These are phyloP conservation scores for Protomyces lactucae-debilis DNA, from an alignment of 1,139 yeast genomes.

Conservation along the genomic window DNA sequence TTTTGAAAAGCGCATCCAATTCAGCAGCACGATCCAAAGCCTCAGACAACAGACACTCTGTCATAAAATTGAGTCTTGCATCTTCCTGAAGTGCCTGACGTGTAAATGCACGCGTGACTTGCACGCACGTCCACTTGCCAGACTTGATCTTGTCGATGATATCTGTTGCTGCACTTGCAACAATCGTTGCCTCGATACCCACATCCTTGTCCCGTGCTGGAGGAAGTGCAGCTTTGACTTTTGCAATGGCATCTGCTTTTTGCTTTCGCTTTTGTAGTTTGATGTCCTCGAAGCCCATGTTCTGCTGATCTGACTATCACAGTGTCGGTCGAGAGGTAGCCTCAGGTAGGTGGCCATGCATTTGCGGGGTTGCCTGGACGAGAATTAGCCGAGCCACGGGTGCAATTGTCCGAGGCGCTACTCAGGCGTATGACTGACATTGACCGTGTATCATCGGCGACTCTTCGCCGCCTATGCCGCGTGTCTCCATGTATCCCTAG, in stretches of 20 bases:
- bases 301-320: too few species aligned
- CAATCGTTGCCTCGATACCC: not conserved
- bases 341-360: too few species aligned
- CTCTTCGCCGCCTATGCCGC: too few species aligned
- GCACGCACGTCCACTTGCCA: conserved; percentile 46
- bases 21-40: not conserved
- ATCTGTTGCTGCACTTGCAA: not conserved
- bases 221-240: not conserved
- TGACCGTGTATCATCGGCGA: too few species aligned
- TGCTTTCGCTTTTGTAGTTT: not conserved
- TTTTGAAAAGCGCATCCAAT: conserved; percentile 32
- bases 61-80: conserved; percentile 33
- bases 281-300: not conserved
- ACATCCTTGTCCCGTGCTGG: not conserved
- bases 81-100: conserved; percentile 54
- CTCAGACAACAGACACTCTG: not conserved
- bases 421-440: too few species aligned
- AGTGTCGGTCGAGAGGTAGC: too few species aligned
- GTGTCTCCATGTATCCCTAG: too few species aligned
- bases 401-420: too few species aligned
- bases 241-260: not conserved
- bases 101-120: conserved; percentile 51
- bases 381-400: too few species aligned
- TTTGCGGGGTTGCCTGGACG: too few species aligned
- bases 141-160: conserved; percentile 39